phyloP scores from a whole-genome alignment of 192 early-diverging fungal genomes.

The Coemansia sp. region DNA sequence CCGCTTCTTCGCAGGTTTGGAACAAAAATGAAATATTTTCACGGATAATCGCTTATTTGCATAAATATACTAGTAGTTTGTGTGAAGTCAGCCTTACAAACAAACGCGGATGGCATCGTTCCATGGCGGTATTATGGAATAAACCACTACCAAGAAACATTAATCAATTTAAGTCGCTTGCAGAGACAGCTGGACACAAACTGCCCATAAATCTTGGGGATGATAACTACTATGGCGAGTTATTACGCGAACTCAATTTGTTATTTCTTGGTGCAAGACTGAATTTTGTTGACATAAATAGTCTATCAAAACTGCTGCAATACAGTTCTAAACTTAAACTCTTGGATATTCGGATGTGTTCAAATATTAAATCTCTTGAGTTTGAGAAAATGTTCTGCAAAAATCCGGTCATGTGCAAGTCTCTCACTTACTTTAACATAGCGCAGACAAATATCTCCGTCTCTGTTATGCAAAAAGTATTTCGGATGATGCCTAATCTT shows the following conservation, averaged over 20 bases:
- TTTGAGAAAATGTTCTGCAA: conserved; percentile 6
- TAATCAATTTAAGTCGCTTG: conserved; percentile 3
- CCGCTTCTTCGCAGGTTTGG: conserved; percentile 1
- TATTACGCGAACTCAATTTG: conserved; percentile 19
- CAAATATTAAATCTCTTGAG: background rate
- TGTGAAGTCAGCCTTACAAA: background rate
- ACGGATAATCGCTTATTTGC: background rate
- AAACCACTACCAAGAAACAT: background rate
- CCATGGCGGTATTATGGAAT: conserved; percentile 8
- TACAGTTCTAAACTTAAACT: background rate
- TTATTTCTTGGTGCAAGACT: conserved; percentile 17
- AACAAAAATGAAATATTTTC: conserved; percentile 5
- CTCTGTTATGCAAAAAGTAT: background rate
- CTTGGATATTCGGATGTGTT: conserved; percentile 26
- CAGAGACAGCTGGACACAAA: background rate
- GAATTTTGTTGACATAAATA: conserved; percentile 11
- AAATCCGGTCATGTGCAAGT: conserved; percentile 7
- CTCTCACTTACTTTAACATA: conserved; percentile 9
- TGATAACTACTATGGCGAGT: conserved; percentile 12
- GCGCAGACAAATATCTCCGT: conserved; percentile 11
- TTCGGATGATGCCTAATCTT: conserved; percentile 5
- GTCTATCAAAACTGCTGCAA: conserved; percentile 9
- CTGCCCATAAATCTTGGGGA: conserved; percentile 8
- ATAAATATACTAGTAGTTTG: background rate
- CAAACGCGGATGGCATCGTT: conserved; percentile 18